Evolutionary conservation across 2,329 filamentous ascomycete species (phyloP).

Genomic region (Mariannaea elegans): DNA sequence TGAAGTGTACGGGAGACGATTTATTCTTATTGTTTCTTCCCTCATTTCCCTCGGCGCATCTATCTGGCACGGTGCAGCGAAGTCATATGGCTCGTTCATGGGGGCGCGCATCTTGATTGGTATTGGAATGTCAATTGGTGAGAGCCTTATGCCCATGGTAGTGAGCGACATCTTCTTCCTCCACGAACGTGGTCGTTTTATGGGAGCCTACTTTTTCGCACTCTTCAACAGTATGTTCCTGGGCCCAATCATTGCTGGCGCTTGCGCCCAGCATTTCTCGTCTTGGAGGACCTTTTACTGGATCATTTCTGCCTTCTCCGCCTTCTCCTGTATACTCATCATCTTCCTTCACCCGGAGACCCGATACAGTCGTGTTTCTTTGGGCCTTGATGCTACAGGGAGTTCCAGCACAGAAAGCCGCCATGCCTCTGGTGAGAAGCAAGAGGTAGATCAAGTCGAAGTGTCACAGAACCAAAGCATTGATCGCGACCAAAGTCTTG

Average conservation of each 20-base stretch:
- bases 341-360: neutral
- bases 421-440: neutral
- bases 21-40: neutral
- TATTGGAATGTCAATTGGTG: neutral
- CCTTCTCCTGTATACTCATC: neutral
- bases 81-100: neutral
- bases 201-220: constrained; percentile 1
- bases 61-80: neutral
- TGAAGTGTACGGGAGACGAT: neutral
- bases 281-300: constrained; percentile 5
- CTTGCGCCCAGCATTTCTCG: neutral
- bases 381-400: neutral
- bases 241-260: neutral
- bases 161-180: neutral
- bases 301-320: neutral
- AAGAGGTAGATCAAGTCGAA: neutral
- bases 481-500: neutral
- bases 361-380: neutral
- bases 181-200: neutral
- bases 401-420: neutral
- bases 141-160: constrained; percentile 4
- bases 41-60: neutral
- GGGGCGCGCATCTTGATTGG: neutral
- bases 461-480: neutral
- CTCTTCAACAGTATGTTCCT: constrained; percentile 1